Evolutionary conservation across 331 rosid species (phyloP).

Genomic region (Quercus phellos): DNA sequence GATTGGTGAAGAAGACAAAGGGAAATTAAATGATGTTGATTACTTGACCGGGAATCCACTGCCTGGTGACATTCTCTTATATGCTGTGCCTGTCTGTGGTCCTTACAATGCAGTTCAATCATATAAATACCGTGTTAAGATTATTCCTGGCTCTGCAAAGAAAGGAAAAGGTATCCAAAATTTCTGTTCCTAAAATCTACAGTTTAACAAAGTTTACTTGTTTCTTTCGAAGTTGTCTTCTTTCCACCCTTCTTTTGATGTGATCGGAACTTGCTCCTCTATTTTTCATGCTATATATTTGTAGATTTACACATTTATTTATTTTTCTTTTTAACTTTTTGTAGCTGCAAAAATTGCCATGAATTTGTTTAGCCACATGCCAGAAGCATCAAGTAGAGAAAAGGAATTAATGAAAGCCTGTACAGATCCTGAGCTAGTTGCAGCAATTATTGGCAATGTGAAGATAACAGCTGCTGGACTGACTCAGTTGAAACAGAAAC

Average conservation of each 20-base stretch:
- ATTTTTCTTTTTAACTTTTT: not conserved
- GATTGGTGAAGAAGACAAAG: constrained; percentile 97
- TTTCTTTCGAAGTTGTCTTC: not conserved
- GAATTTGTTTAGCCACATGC: constrained; percentile 93
- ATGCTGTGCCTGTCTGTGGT: constrained; percentile 90
- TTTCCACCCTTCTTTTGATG: not conserved
- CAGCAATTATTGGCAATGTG: constrained; percentile 80
- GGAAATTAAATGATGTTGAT: constrained; percentile 81
- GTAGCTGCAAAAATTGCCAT: constrained; percentile 87
- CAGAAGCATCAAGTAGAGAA: constrained; percentile 77
- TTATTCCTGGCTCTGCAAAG: constrained; percentile 82
- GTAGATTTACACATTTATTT: not conserved
- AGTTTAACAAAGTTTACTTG: not conserved
- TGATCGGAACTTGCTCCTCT: not conserved
- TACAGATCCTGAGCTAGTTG: constrained; percentile 87
- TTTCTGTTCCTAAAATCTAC: not conserved
- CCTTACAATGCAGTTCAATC: constrained; percentile 85
- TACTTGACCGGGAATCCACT: constrained; percentile 95
- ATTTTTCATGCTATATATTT: not conserved
- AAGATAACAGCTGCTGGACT: constrained; percentile 89
- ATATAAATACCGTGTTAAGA: constrained; percentile 87
- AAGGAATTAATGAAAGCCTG: constrained; percentile 96
- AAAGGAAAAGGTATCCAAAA: constrained; percentile 75
- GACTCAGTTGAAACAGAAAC: constrained; percentile 85
- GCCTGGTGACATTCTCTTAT: constrained; percentile 78